Evolutionary conservation across 1,284 basidiomycete genomes (phyloP), one percentile per base, ranked within the genome.

Genomic region (Lentinula novae-zelandiae): DNA sequence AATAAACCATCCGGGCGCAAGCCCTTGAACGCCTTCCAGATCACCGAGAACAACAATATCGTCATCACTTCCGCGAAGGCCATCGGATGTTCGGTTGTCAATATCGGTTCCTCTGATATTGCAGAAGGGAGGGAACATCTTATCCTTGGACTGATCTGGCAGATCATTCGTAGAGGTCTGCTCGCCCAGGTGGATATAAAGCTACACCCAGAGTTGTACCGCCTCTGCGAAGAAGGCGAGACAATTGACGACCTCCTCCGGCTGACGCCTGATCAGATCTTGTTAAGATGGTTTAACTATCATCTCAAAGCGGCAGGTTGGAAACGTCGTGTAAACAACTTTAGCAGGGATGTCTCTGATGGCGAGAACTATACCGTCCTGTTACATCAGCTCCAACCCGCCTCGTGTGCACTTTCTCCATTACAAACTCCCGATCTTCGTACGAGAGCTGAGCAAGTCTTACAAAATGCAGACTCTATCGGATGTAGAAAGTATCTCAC

Each of bases 1-100:
- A 99, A 99, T 82, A 95, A 92, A 73, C 85, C 93, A 0, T 82
- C 83, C 1, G 68, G 82, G 5, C 82, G 83, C 51, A 95, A 93
- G 74, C 86, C 86, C 20, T 84, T 96, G 62, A 98, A 95, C 72
- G 92, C 92, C 0, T 99, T 99, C 86, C 95, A 98, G 72, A 98
- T 98, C 74, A 98, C 96, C 0, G 96, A 99, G 75, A 99, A 99
- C 82, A 98, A 99, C 82, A 99, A 98, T 77, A 96, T 99, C 69
- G 96, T 99, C 72, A 98, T 99, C 76, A 92, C 93, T 9, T 99
- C 97, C 38, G 88, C 96, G 49, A 96, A 98, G 76, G 96, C 93
- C 74, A 98, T 99, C 67, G 96, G 96, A 40, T 98, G 97, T 73
- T 96, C 93, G 7, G 95, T 98, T 57, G 96, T 99, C 74, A 99